Evolutionary conservation across 208 protist genomes (phyloP).

Genomic region (Herpetomonas muscarum): DNA sequence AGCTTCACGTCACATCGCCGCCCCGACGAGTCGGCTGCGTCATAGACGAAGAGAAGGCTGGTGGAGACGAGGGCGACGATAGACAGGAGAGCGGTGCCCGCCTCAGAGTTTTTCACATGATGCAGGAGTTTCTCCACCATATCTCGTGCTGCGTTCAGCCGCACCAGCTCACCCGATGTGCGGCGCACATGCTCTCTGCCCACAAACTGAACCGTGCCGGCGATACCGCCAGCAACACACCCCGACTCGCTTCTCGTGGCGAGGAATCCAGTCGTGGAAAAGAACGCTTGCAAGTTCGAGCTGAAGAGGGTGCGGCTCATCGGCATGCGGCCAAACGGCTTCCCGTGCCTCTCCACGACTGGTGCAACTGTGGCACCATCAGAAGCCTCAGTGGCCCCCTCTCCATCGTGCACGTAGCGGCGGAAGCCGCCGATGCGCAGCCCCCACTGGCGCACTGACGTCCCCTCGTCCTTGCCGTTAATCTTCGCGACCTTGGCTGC

Average conservation of each 20-base stretch:
- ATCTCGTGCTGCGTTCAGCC: not conserved
- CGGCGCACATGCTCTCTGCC: not conserved
- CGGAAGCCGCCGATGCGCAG: slow-evolving; percentile 28
- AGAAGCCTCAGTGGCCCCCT: not conserved
- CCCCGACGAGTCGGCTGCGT: slow-evolving; percentile 5
- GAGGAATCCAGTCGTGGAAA: not conserved
- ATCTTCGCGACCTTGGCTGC: slow-evolving; percentile 18
- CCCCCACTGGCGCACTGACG: not conserved
- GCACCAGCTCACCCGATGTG: not conserved
- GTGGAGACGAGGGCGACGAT: slow-evolving; percentile 31
- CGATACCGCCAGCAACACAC: not conserved
- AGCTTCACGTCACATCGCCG: slow-evolving; percentile 19
- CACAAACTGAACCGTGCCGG: not conserved
- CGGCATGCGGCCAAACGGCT: slow-evolving; percentile 17
- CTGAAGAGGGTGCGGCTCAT: not conserved
- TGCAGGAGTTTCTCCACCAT: not conserved
- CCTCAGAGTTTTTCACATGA: slow-evolving; percentile 12
- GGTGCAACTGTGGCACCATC: not conserved
- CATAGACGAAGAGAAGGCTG: slow-evolving; percentile 30
- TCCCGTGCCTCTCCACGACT: not conserved
- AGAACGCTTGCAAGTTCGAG: not conserved
- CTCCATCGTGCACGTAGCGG: slow-evolving; percentile 3
- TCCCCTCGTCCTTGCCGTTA: slow-evolving; percentile 4
- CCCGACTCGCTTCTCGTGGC: not conserved
- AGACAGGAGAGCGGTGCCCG: slow-evolving; percentile 13